A percentile compares a stretch with the other conserved stretches of the same genome.
phyloP scores from a whole-genome alignment of 805 yeast genomes.

The Kazachstania kunashirensis region DNA sequence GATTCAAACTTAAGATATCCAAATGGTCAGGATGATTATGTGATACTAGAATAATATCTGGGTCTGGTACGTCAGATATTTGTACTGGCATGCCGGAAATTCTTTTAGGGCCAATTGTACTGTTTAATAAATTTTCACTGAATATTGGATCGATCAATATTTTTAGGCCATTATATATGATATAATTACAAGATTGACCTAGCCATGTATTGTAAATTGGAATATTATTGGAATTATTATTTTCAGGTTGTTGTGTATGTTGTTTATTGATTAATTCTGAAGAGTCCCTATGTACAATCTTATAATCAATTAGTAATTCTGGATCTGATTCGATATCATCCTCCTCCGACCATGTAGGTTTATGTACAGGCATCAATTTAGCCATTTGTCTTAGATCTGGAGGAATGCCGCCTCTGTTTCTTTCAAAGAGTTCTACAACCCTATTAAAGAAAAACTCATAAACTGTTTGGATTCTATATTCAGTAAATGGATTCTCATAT shows the following conservation, averaged over 20 bases:
- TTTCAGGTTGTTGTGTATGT: neutral
- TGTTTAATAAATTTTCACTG: conserved; percentile 50
- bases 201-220: conserved; percentile 60
- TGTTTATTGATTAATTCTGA: neutral
- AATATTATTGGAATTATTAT: conserved; percentile 3
- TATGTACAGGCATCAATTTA: conserved; percentile 46
- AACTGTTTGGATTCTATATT: conserved; percentile 81
- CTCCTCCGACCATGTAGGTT: conserved; percentile 55
- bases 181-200: conserved; percentile 79
- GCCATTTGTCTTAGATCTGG: conserved; percentile 37
- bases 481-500: conserved; percentile 83
- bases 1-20: conserved; percentile 49
- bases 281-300: conserved; percentile 1
- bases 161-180: conserved; percentile 63
- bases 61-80: conserved; percentile 51
- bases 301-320: neutral
- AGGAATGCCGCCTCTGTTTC: conserved; percentile 53
- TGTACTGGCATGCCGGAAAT: conserved; percentile 68
- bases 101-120: conserved; percentile 71
- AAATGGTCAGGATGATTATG: conserved; percentile 96
- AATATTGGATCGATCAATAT: conserved; percentile 83
- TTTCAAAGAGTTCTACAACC: conserved; percentile 57
- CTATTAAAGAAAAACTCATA: conserved; percentile 76
- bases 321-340: conserved; percentile 4
- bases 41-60: conserved; percentile 69